Conservation (phyloP, 225 moss, liverwort and hornwort genomes). For the Pleurozium schreberi region DNA sequence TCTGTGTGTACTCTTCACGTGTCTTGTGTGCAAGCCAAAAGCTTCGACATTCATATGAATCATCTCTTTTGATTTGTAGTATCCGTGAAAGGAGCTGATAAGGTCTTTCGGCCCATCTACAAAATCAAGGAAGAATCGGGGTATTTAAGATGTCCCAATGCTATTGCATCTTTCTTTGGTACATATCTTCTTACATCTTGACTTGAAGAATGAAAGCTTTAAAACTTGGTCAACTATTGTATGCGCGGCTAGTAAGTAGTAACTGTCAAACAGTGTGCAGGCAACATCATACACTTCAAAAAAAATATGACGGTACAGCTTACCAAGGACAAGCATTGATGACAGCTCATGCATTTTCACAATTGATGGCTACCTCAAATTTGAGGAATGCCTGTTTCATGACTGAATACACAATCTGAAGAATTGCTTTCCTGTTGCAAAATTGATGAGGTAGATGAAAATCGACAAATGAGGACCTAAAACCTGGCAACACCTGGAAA, state of each 20-base stretch:
- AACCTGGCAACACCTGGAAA: background rate
- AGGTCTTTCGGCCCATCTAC: background rate
- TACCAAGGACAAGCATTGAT: background rate
- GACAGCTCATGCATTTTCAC: background rate
- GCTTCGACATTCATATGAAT: background rate
- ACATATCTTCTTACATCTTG: background rate
- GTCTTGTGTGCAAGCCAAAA: background rate
- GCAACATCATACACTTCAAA: background rate
- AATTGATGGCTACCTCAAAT: background rate
- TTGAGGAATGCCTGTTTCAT: background rate
- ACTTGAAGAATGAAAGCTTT: background rate
- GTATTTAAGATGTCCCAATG: background rate
- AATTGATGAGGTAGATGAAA: background rate
- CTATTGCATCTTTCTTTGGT: background rate
- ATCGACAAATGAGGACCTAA: conserved; percentile 18
- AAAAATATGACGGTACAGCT: background rate
- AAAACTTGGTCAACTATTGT: background rate
- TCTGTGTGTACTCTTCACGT: background rate
- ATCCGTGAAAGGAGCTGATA: background rate
- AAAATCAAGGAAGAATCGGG: background rate
- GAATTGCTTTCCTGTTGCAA: background rate
- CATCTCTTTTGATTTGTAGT: background rate
- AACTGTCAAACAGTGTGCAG: background rate
- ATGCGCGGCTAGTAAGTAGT: background rate
- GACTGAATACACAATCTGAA: background rate